A percentile compares a stretch with the other conserved stretches of the same genome.
Evolutionary conservation across 306 rosid genomes (phyloP).

Genomic region (Sphenostylis stenocarpa): DNA sequence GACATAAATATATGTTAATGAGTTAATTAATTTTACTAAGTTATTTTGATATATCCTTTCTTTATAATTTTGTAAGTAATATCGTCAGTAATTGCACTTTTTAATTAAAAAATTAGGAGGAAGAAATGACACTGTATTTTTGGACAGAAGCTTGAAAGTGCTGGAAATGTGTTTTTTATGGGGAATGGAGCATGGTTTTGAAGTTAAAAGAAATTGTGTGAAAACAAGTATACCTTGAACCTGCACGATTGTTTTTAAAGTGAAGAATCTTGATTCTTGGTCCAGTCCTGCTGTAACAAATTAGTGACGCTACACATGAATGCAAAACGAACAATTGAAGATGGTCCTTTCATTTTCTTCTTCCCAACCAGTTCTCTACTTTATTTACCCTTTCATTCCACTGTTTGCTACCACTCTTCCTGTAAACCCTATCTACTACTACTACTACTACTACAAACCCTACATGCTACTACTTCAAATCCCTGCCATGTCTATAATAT

Average conservation of each 20-base stretch:
- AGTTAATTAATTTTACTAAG: too few relatives aligned
- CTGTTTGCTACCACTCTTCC: neutral
- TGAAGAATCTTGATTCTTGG: slow-evolving; percentile 7
- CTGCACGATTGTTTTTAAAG: slow-evolving; percentile 6
- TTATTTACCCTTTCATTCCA: neutral
- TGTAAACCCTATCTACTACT: neutral
- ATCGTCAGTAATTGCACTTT: too few relatives aligned
- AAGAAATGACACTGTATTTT: too few relatives aligned
- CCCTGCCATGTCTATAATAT: too few relatives aligned
- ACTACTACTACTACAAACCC: neutral
- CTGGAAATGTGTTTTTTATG: neutral
- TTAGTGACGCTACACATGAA: neutral
- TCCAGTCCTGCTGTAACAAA: neutral
- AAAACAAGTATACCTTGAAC: neutral
- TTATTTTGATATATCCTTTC: too few relatives aligned
- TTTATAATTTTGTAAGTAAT: too few relatives aligned
- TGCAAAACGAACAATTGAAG: neutral
- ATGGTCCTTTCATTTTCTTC: neutral
- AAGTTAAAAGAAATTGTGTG: neutral
- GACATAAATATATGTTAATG: too few relatives aligned
- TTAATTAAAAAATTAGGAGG: too few relatives aligned
- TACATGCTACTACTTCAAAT: too few relatives aligned
- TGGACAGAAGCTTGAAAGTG: too few relatives aligned
- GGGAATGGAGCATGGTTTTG: neutral
- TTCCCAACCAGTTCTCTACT: neutral